Base-by-base conservation (phyloP, 306 rosid genomes). In the Hylodesmum podocarpum region DNA sequence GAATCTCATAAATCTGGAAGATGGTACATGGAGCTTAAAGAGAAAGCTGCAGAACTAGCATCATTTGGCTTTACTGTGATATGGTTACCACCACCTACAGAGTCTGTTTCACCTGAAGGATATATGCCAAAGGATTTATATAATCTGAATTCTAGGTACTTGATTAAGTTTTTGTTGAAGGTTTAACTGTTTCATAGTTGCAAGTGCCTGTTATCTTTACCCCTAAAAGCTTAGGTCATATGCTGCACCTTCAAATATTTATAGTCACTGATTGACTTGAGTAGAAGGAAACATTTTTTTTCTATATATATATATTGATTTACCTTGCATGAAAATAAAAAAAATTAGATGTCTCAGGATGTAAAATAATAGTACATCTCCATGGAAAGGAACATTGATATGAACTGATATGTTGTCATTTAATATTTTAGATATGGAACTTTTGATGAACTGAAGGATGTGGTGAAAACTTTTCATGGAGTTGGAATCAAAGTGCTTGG, bases 41-140 rank as follows among this genome's bases (percentile, higher is more conserved):
- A 85, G 76, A 91, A 86, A 82, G 91, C 88, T 74, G 79, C 87
- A 57, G 90, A 86, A 44, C 76, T 96, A 67, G 70, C 97, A 46
- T 80, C 96, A 37, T 78, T 90, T 80, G 99, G 99, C 82, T 87
- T 92, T 69, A 89, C 97, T 36, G 92, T 92, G 72, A 77, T 96
- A 74, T 95, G 99, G 99, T 84, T 95, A 63, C 99, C 99, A 41
- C 98, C 98, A 19, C 99, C 99, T 24, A 95, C 99, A n/a, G 97
- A 92, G 37, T 92, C 99, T 70, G 91, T 96, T 78, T 89, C 99
- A 64, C 94, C 94, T 13, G 94, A 95, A 84, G 99, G 97, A 72
- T 96, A 96, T 89, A 91, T 96, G 98, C 98, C 97, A 12, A 91
- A 28, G 74, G 99, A 96, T 86, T 85, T 92, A 84, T 96, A 96